These are phyloP conservation scores for Tetracentron sinense DNA, from an alignment of 164 flowering plant genomes.

Conservation along the genomic window DNA sequence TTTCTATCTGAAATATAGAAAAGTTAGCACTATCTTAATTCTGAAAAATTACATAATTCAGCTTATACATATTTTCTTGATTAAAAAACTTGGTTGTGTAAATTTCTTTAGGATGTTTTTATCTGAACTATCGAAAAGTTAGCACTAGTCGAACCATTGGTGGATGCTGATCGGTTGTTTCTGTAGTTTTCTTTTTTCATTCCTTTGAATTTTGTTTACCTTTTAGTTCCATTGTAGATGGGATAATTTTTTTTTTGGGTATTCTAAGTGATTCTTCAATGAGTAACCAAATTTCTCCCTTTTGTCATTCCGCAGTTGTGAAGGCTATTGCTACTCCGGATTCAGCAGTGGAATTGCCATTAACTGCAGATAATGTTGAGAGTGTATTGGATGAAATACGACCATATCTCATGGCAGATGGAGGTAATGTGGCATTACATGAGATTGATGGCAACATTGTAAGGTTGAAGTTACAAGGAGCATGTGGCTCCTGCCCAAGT, in stretches of 20 bases:
- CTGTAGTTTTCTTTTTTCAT: background rate
- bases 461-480: constrained; percentile 88
- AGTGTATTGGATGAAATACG: constrained; percentile 84
- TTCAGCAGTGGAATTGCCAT: constrained; percentile 69
- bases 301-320: constrained; percentile 38
- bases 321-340: constrained; percentile 85
- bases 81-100: too few relatives aligned
- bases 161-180: background rate
- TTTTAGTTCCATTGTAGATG: background rate
- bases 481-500: constrained; percentile 99
- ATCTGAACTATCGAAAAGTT: too few relatives aligned
- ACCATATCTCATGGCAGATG: constrained; percentile 96
- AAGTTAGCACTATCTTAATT: too few relatives aligned
- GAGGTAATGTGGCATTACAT: constrained; percentile 88
- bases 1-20: too few relatives aligned
- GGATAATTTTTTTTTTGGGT: background rate
- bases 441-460: constrained; percentile 97
- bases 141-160: too few relatives aligned
- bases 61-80: too few relatives aligned
- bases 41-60: too few relatives aligned
- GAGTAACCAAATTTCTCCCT: background rate
- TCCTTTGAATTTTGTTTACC: constrained; percentile 1
- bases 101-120: too few relatives aligned
- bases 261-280: background rate
- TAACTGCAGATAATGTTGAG: constrained; percentile 91